phyloP scores from a whole-genome alignment of 75 land plant genomes.

The Picea glauca region DNA sequence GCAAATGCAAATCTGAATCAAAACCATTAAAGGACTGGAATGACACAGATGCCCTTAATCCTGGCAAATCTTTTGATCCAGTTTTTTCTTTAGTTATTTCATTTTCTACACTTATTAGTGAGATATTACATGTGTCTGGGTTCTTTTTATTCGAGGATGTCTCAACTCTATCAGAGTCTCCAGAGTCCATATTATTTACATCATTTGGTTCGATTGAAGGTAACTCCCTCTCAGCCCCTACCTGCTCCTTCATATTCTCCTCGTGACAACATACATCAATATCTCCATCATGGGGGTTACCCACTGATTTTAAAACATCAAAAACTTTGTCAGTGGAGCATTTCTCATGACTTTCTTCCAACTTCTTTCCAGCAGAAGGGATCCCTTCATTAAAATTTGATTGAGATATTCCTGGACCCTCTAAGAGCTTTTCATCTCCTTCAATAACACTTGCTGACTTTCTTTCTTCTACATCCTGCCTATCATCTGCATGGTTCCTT shows the following conservation, averaged over 20 bases:
- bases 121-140: neutral
- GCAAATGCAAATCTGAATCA: no score
- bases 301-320: neutral
- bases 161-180: neutral
- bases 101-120: neutral
- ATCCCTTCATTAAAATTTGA: neutral
- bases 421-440: neutral
- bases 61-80: no score
- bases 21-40: no score
- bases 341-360: neutral
- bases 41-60: no score
- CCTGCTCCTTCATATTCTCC: neutral
- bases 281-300: neutral
- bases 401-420: neutral
- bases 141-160: neutral
- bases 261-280: neutral
- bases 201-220: neutral
- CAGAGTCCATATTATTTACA: neutral
- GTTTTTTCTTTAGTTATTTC: no score
- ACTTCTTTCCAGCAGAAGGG: neutral
- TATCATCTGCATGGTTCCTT: neutral
- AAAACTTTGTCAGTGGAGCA: neutral
- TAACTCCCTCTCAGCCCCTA: neutral
- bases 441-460: no score
- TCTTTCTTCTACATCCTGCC: neutral